Base-by-base conservation (phyloP, 192 early-diverging fungal genomes). In the Diversispora epigaea region DNA sequence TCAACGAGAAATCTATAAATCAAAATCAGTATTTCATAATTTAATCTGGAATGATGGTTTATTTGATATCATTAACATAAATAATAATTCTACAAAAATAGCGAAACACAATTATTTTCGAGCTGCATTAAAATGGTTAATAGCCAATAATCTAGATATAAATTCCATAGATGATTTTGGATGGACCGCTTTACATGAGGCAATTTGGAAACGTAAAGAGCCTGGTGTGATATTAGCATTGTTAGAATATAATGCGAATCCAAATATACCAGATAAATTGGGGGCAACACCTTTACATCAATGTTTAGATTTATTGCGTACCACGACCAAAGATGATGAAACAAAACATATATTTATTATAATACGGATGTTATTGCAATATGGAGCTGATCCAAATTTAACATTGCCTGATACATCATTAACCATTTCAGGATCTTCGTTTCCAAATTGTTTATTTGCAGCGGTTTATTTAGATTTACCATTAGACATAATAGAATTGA, bases 371-470 rank as follows among this genome's bases (percentile, higher is more conserved):
- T 40, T 64, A 19, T 64, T 64, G 43, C n/a, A 15, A 44, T 7
- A 39, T 41, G 62, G 62, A 2, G 62, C 62, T 3, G 41, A 64
- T 64, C 62, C 62, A 44, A 64, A 64, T 64, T 44, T 64, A 64
- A 44, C 62, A 17, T 14, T 64, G 2, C 62, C 62, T 14, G 62
- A 64, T 64, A n/a, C 11, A n/a, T 44, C 62, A 17, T 19, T 64
- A 43, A 64, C 62, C 14, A 44, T 64, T 9, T 64, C 62, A n/a
- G 62, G 62, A 15, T 32, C 41, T 43, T 41, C 62, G 17, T 64
- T 64, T 17, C 62, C 62, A 44, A 64, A 64, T 64, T 64, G 39
- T 64, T 64, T 64, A 64, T 64, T 64, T 64, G 62, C 62, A 9
- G 62, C 62, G 0, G 62, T 64, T 64, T 64, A 64, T 41, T 43